Evolutionary conservation across 257 asterid genomes (phyloP).

Genomic region (Nemophila menziesii): DNA sequence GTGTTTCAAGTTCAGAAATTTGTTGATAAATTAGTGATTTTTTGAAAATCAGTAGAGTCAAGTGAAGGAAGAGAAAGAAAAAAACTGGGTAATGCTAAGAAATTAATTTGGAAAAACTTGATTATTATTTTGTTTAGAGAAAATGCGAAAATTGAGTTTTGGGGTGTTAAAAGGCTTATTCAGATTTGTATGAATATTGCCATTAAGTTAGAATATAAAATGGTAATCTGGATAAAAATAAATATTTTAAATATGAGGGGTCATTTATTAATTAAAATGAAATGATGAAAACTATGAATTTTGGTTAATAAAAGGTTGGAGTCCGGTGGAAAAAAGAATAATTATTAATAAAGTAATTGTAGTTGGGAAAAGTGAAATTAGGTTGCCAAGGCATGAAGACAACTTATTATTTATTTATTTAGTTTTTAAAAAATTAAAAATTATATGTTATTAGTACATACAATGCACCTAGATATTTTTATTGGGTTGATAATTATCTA

Average conservation of each 20-base stretch:
- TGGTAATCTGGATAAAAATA: slow-evolving; percentile 14
- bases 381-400: slow-evolving; percentile 88
- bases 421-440: slow-evolving; percentile 8
- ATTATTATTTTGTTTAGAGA: slow-evolving; percentile 21
- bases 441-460: slow-evolving; percentile 17
- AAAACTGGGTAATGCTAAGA: slow-evolving; percentile 3
- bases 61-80: slow-evolving; percentile 3
- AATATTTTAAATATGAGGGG: slow-evolving; percentile 24
- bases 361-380: slow-evolving; percentile 95
- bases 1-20: slow-evolving; percentile 9
- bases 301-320: slow-evolving; percentile 81
- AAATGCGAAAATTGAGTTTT: slow-evolving; percentile 33
- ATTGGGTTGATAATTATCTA: no score
- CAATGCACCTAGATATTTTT: slow-evolving; percentile 17
- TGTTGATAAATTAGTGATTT: background rate
- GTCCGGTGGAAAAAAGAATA: slow-evolving; percentile 45
- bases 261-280: slow-evolving; percentile 36
- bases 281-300: slow-evolving; percentile 51
- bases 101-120: slow-evolving; percentile 11
- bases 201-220: slow-evolving; percentile 18
- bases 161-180: slow-evolving; percentile 25
- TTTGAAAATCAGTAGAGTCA: slow-evolving; percentile 3
- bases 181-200: slow-evolving; percentile 40
- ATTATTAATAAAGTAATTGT: slow-evolving; percentile 23
- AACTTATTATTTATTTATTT: slow-evolving; percentile 29